Percentiles rank a stretch among this genome's conserved stretches.
These are phyloP conservation scores for Silybum marianum DNA, from an alignment of 129 eudicot genomes.

Conservation along the genomic window DNA sequence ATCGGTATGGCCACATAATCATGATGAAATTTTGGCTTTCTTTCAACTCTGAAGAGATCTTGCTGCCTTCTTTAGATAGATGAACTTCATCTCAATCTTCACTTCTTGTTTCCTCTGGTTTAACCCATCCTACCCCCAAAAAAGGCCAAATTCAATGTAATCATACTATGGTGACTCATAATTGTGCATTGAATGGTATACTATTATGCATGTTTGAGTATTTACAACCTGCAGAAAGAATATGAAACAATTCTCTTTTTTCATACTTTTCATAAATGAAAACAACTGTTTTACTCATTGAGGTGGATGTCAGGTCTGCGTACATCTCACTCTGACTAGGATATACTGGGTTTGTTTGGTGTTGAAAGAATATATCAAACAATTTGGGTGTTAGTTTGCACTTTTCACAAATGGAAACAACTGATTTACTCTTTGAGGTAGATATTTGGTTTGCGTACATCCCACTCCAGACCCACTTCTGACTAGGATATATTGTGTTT, in stretches of 20 bases:
- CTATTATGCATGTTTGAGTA: neutral
- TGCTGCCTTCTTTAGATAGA: neutral
- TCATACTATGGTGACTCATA: neutral
- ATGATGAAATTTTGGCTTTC: constrained; percentile 29
- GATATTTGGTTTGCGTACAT: too few relatives aligned
- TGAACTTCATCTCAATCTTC: neutral
- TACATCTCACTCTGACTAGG: neutral
- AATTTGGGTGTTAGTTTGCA: neutral
- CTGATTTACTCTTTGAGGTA: neutral
- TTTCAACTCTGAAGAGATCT: constrained; percentile 1
- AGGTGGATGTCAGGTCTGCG: neutral
- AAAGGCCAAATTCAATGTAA: neutral
- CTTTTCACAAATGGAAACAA: neutral
- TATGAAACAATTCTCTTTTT: neutral
- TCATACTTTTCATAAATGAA: too few relatives aligned
- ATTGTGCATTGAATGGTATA: neutral
- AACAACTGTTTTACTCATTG: neutral
- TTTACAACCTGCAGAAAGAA: constrained; percentile 6
- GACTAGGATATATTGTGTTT: neutral
- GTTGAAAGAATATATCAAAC: neutral
- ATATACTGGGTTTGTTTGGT: neutral
- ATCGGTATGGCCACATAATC: constrained; percentile 22
- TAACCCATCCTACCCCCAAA: neutral
- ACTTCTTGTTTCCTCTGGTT: neutral
- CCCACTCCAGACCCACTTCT: neutral